Evolutionary conservation across 331 rosid genomes (phyloP).

Genomic region (Arachis monticola): DNA sequence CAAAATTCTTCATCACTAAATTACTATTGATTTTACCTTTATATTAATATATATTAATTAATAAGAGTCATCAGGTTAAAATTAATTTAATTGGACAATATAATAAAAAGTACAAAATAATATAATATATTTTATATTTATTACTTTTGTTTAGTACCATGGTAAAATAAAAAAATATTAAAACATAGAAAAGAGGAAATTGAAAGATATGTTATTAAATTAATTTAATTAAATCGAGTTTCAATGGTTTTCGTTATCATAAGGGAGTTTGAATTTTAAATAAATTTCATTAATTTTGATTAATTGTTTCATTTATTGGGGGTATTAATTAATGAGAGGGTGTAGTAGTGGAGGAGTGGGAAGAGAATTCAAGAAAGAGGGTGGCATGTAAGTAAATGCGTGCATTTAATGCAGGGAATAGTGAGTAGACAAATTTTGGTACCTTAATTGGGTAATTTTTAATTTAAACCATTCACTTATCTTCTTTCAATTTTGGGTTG

Average conservation of each 20-base stretch:
- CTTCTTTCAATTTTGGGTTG: constrained; percentile 32
- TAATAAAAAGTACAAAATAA: too few relatives aligned
- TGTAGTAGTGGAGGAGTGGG: constrained; percentile 55
- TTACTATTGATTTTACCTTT: too few relatives aligned
- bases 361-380: constrained; percentile 64
- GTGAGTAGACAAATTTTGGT: constrained; percentile 43
- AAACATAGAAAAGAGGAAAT: background rate
- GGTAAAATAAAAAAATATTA: constrained; percentile 4
- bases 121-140: too few relatives aligned
- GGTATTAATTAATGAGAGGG: constrained; percentile 53
- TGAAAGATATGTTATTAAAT: constrained; percentile 24
- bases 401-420: constrained; percentile 65
- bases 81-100: background rate
- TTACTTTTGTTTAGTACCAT: background rate
- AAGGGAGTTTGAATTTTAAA: constrained; percentile 41
- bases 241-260: constrained; percentile 1
- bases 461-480: constrained; percentile 3
- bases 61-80: too few relatives aligned
- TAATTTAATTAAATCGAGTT: constrained; percentile 29
- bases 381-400: constrained; percentile 66
- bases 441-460: constrained; percentile 38
- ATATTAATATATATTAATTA: too few relatives aligned
- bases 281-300: constrained; percentile 40
- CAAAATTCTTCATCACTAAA: too few relatives aligned
- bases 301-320: constrained; percentile 59